Conservation (phyloP, 805 yeast genomes). For the Saccharomycopsis sp. region DNA sequence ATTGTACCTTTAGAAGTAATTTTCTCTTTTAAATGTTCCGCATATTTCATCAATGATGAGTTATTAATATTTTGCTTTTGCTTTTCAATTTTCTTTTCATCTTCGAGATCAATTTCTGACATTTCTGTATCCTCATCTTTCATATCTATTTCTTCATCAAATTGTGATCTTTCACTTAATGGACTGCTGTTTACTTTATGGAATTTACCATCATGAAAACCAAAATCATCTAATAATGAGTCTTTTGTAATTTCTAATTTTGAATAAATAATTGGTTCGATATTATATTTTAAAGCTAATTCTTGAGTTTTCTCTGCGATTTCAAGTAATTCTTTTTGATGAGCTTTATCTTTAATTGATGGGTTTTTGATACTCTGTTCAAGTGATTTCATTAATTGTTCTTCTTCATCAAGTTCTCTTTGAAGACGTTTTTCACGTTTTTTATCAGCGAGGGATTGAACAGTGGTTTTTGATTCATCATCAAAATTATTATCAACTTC, state of each 20-base stretch:
- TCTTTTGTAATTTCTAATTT: slow-evolving; percentile 13
- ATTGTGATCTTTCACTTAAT: background rate
- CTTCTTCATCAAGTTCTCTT: slow-evolving; percentile 12
- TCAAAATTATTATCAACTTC: background rate
- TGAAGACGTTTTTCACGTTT: slow-evolving; percentile 9
- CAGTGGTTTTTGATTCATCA: background rate
- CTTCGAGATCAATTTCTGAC: slow-evolving; percentile 7
- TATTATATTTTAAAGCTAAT: slow-evolving; percentile 8
- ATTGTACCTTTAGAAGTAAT: slow-evolving; percentile 7
- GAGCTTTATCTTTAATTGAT: background rate
- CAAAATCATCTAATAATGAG: slow-evolving; percentile 12
- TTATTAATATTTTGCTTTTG: background rate
- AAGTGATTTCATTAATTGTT: slow-evolving; percentile 1
- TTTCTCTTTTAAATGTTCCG: slow-evolving; percentile 8
- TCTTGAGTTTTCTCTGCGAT: slow-evolving; percentile 16
- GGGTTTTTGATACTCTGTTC: background rate
- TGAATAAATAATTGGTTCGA: slow-evolving; percentile 11
- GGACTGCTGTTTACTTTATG: no score
- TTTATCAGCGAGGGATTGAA: slow-evolving; percentile 8
- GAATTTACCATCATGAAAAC: slow-evolving; percentile 12
- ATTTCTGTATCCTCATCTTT: slow-evolving; percentile 10
- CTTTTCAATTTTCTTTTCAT: background rate
- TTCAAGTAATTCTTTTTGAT: slow-evolving; percentile 14
- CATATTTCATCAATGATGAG: slow-evolving; percentile 6
- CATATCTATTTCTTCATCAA: slow-evolving; percentile 4